Conservation (phyloP, 2,329 filamentous ascomycete genomes). For the Bipolaris cookei region DNA sequence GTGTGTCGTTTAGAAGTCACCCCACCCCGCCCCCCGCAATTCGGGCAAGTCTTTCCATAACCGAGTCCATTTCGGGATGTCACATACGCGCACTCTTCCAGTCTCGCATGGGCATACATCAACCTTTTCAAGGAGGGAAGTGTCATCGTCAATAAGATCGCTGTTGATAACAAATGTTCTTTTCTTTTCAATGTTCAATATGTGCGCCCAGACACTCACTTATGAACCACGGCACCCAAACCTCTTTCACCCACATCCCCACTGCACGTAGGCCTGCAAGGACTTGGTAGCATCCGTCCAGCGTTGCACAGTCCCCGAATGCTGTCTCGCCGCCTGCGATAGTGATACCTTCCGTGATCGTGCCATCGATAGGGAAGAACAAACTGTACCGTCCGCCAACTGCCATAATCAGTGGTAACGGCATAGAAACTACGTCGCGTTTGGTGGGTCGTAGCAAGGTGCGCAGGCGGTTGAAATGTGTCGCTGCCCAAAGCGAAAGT, state of each 20-base stretch:
- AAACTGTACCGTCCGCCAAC: conserved; percentile 13
- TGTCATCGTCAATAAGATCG: too few relatives aligned
- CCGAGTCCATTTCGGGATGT: background rate
- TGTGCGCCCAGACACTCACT: too few relatives aligned
- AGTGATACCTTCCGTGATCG: conserved; percentile 7
- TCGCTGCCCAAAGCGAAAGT: conserved; percentile 15
- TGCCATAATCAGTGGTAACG: conserved; percentile 12
- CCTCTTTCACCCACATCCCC: conserved; percentile 1
- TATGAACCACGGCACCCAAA: conserved; percentile 3
- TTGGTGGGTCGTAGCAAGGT: conserved; percentile 9
- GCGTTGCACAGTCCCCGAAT: conserved; percentile 9
- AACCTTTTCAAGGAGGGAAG: too few relatives aligned
- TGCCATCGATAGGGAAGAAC: conserved; percentile 15
- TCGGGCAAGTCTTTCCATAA: conserved; percentile 2
- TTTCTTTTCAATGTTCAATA: too few relatives aligned
- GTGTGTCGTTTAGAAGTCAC: conserved; percentile 3
- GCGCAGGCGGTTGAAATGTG: conserved; percentile 17
- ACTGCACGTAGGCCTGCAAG: conserved; percentile 1
- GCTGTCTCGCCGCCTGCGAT: conserved; percentile 10
- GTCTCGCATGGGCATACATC: conserved; percentile 14
- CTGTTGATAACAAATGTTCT: too few relatives aligned
- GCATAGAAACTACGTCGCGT: conserved; percentile 7
- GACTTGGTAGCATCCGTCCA: background rate
- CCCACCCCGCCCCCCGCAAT: conserved; percentile 4
- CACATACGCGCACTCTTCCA: conserved; percentile 11